These are phyloP conservation scores for Ambispora gerdemannii DNA, from an alignment of 192 early-diverging fungal genomes.

Conservation along the genomic window DNA sequence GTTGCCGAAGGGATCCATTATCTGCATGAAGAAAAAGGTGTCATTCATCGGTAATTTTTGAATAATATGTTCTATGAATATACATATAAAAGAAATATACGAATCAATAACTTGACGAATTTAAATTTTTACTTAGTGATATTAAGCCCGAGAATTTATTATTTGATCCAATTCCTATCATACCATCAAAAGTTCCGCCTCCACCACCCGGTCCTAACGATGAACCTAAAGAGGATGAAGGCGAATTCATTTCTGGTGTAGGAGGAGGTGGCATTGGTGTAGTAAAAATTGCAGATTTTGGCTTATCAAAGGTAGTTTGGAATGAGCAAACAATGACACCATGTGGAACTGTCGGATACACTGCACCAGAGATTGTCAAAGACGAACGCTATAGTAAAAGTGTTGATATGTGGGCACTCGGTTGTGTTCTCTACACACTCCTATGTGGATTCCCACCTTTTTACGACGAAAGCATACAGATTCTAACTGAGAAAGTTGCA, in stretches of 20 bases:
- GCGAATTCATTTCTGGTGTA: conserved; percentile 64
- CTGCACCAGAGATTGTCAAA: conserved; percentile 88
- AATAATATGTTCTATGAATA: no score
- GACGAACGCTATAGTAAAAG: conserved; percentile 75
- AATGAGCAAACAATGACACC: conserved; percentile 83
- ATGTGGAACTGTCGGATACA: conserved; percentile 90
- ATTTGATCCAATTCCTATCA: conserved; percentile 67
- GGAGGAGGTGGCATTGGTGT: conserved; percentile 81
- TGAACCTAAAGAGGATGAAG: conserved; percentile 71
- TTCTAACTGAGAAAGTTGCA: conserved; percentile 80
- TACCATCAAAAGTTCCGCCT: conserved; percentile 41
- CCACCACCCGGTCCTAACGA: conserved; percentile 50
- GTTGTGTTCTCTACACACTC: conserved; percentile 81
- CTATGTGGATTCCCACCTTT: conserved; percentile 81
- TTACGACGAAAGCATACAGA: conserved; percentile 75
- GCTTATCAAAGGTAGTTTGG: conserved; percentile 83
- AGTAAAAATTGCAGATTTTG: conserved; percentile 88
- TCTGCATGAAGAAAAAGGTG: conserved; percentile 75
- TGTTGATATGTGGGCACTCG: conserved; percentile 86
- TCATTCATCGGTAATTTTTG: conserved; percentile 75
- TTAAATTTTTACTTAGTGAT: conserved; percentile 59
- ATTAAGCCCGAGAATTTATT: conserved; percentile 93
- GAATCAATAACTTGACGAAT: no score
- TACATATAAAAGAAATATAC: no score
- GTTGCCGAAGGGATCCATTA: conserved; percentile 82